Base-by-base conservation (phyloP, 1,139 yeast genomes). In the Hansenula lynferdii region DNA sequence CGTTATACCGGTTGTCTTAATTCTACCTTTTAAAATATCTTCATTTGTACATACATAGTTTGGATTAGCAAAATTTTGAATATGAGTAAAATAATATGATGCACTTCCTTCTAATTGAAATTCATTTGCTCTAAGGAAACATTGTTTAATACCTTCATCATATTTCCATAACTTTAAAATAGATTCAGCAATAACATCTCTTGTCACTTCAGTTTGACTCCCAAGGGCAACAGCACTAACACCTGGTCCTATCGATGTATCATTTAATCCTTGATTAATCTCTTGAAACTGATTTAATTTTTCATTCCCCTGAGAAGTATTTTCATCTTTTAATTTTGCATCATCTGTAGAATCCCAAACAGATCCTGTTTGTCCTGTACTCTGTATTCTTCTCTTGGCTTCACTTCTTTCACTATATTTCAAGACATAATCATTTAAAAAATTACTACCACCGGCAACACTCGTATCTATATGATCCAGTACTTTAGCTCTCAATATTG, bases 1-100 rank as follows among this genome's bases (percentile, higher is more conserved):
- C 1, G 95, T 85, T 35, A 92, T 87, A 0, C 99, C 98, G 0
- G 97, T 89, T 8, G 98, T 92, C 63, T 90, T 92, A 53, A 92
- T 86, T 32, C 99, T 70, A 4, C 97, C 97, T 51, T 77, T 82
- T 44, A 92, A 66, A 41, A 92, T 89, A 61, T 92, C 98, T 43
- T 72, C 77, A 58, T 92, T 90, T 7, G 79, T 65, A 45, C 96
- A 90, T 15, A 72, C 54, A 58, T 89, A 90, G 43, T 69, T 64
- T 0, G 79, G 77, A 40, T 76, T 70, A 2, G 85, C 79, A 60
- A 85, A 83, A 34, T 76, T 73, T 39, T 60, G 58, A 20, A 85
- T 77, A 49, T 81, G 75, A 30, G 81, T 82, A 57, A 89, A 86
- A 55, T 85, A 87, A 58, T 84, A 86, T 6, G 76, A 64, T 0